Conservation (phyloP, 768 basidiomycete genomes). For the Kwoniella sp. region DNA sequence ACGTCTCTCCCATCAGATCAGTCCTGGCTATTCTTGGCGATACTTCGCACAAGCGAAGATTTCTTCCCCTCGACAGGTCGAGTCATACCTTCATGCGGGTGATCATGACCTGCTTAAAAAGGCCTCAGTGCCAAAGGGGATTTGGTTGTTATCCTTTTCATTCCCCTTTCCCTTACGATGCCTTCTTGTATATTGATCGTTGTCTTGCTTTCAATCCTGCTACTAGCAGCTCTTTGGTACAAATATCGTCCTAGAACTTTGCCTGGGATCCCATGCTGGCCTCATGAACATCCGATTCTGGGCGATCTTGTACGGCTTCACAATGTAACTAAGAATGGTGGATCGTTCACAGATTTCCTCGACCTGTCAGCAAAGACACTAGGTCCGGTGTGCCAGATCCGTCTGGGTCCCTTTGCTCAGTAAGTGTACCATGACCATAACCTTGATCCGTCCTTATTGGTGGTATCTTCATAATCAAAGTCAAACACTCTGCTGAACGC, state of each 20-base stretch:
- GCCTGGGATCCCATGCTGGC: constrained; percentile 18
- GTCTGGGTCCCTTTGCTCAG: constrained; percentile 32
- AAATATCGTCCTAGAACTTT: neutral
- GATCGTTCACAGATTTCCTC: constrained; percentile 8
- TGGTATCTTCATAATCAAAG: too few relatives aligned
- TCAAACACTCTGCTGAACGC: too few relatives aligned
- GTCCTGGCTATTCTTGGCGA: neutral
- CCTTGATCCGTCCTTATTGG: too few relatives aligned
- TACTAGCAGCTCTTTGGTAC: neutral
- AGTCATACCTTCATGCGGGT: too few relatives aligned
- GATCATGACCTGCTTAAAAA: neutral
- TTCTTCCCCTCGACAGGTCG: too few relatives aligned
- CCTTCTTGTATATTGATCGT: neutral
- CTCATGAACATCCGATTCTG: constrained; percentile 3
- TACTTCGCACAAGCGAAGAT: neutral
- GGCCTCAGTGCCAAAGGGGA: neutral
- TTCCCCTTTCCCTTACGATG: neutral
- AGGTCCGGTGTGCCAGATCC: constrained; percentile 42
- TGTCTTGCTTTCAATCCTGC: neutral
- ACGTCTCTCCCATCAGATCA: neutral
- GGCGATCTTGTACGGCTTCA: constrained; percentile 10
- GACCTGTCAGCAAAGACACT: constrained; percentile 19
- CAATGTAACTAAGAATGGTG: neutral
- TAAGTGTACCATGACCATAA: constrained; percentile 13
- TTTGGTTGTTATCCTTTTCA: neutral